Conservation (phyloP, 768 basidiomycete species). For the Termitomyces sp. region DNA sequence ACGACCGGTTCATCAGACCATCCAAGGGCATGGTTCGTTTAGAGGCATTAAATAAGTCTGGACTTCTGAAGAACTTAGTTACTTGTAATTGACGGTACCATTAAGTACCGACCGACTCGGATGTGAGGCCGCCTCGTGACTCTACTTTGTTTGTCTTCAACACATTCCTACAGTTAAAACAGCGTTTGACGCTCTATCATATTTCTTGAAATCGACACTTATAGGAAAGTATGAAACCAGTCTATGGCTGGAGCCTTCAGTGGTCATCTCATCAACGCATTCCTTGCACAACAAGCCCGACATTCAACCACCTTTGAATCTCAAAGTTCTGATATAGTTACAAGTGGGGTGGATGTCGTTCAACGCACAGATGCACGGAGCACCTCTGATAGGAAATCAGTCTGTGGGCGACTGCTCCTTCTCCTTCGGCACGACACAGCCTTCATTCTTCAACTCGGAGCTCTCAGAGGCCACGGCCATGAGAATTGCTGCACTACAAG, state of each 20-base stretch:
- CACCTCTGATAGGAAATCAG: conserved; percentile 16
- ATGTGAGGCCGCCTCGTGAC: too few relatives aligned
- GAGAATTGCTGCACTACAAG: conserved; percentile 69
- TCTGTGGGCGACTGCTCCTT: conserved; percentile 19
- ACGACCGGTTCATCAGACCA: neutral
- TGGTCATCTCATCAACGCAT: conserved; percentile 50
- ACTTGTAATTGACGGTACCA: too few relatives aligned
- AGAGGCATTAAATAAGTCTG: neutral
- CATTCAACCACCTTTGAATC: conserved; percentile 11
- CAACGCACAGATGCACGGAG: conserved; percentile 54
- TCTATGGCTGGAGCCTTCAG: conserved; percentile 57
- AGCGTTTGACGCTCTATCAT: neutral
- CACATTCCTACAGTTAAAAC: neutral
- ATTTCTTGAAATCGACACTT: neutral
- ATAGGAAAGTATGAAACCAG: neutral
- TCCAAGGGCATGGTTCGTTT: neutral
- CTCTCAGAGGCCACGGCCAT: conserved; percentile 58
- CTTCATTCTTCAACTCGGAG: conserved; percentile 25
- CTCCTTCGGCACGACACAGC: conserved; percentile 24
- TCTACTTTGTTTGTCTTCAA: neutral
- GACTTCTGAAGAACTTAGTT: too few relatives aligned
- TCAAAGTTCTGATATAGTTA: conserved; percentile 29
- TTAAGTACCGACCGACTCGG: too few relatives aligned
- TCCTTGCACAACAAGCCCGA: conserved; percentile 24
- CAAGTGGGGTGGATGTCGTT: conserved; percentile 58